Percentiles rank a stretch among this genome's conserved stretches.
Evolutionary conservation across 2,329 filamentous ascomycete genomes (phyloP).

Genomic region (Fusarium pilosicola): DNA sequence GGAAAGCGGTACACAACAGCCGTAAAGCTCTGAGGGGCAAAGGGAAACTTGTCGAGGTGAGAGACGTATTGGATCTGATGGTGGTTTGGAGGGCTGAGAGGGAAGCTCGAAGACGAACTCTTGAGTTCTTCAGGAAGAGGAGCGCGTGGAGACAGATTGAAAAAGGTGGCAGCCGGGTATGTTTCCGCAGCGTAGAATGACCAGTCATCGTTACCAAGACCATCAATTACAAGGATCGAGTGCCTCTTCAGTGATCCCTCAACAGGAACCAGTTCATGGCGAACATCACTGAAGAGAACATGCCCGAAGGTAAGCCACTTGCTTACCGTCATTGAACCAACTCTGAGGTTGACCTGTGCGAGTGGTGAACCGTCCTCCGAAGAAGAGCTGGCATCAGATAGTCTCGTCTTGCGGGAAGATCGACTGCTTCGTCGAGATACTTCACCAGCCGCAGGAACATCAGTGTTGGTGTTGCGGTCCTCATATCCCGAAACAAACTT

Average conservation of each 20-base stretch:
- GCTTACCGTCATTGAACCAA: conserved; percentile 85
- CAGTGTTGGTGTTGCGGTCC: conserved; percentile 34
- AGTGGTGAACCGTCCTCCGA: conserved; percentile 70
- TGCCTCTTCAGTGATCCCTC: conserved; percentile 56
- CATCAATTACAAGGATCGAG: conserved; percentile 81
- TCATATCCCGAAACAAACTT: conserved; percentile 50
- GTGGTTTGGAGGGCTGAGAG: conserved; percentile 73
- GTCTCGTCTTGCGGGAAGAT: conserved; percentile 49
- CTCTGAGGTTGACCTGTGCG: conserved; percentile 78
- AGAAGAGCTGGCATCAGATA: conserved; percentile 58
- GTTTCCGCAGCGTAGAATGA: conserved; percentile 86
- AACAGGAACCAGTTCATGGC: conserved; percentile 71
- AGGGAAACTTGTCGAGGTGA: conserved; percentile 75
- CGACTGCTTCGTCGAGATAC: conserved; percentile 43
- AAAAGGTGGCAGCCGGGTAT: conserved; percentile 78
- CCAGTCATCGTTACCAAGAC: conserved; percentile 89
- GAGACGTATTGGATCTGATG: conserved; percentile 77
- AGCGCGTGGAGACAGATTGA: conserved; percentile 74
- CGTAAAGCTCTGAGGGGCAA: conserved; percentile 79
- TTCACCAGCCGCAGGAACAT: conserved; percentile 44
- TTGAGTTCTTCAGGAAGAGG: conserved; percentile 59
- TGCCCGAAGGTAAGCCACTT: conserved; percentile 89
- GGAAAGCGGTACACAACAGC: conserved; percentile 83
- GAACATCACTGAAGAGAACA: conserved; percentile 82
- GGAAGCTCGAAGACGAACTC: conserved; percentile 57